Base-by-base conservation (phyloP, 176 grass and related monocot genomes). In the Alloteropsis semialata region DNA sequence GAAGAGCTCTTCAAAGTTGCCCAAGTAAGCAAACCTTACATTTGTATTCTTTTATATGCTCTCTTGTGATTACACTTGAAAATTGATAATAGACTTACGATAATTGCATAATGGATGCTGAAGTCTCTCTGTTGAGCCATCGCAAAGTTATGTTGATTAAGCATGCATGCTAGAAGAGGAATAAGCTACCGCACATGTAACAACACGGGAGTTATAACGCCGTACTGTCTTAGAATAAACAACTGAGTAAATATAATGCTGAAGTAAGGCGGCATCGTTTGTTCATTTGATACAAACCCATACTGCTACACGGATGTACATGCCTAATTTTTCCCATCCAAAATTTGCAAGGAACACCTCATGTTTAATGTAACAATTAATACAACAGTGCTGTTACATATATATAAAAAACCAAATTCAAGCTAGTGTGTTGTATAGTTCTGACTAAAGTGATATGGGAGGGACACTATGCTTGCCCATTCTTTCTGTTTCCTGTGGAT, bases 1-100 rank as follows among this genome's bases (percentile, higher is more conserved):
- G 93, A 88, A 87, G 91, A 95, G 80, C 93, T 98, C 65, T 98
- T 95, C 72, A 91, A 90, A 92, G 96, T 88, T 80, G 87, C 93
- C 82, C 96, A 98, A 80, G 96, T 98, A 91, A 91, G 83, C 41
- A 81, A 58, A 11, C 65, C 65, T 82, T 61, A 82, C 45, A 18
- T 29, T 61, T 54, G 11, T 81, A 41, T 45, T 61, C 74, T 59
- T 91, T 17, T 80, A 65, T 84, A 87, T 69, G 57, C 67, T 64
- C 24, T 66, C 19, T 19, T 68, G 80, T 77, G 33, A 44, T 42
- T 81, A 17, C 80, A 50, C 43, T 37, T 72, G 37, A 45, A 83
- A 39, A n/a, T 25, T 62, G 24, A 42, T 27, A 11, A 10, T 30
- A 55, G 34, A 36, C 46, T 53, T 72, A 39, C 81, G 49, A n/a